Evolutionary conservation across 2,329 filamentous ascomycete species (phyloP), one percentile per base, ranked within the genome.

Genomic region (Xylariaceae sp.): DNA sequence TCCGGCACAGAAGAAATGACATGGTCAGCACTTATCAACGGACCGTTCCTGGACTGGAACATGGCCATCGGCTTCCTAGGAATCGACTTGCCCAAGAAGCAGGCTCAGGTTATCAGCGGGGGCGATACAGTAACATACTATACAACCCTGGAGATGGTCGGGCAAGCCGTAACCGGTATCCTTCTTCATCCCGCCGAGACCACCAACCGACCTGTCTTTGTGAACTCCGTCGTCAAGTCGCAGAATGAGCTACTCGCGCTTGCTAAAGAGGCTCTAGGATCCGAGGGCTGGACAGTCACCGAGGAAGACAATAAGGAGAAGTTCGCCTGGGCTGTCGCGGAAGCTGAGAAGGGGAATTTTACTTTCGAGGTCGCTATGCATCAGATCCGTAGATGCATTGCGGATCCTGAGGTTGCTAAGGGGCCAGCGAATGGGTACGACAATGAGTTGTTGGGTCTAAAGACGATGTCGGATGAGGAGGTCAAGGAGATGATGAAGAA

Each of bases 11-110:
- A 45, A 19, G 47, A 43, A 31, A 52, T 67, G 42, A 59, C 61
- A 11, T 68, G 59, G 55, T 67, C 65, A 6, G 54, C 58, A 47
- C 50, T 68, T 42, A 42, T 51, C 44, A 64, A 54, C 41, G 63
- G 63, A 12, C 47, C 60, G 2, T 68, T 68, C 43, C 57, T 68
- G 33, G 64, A 68, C 54, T 62, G 58, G 61, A 49, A 49, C 44
- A 50, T 66, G 31, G 44, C 47, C 11, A 44, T 36, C 5, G 49
- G 55, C 11, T 60, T 62, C 51, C 42, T 62, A 35, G 52, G 52
- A 32, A 47, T 64, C 43, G 54, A 64, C 44, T 11, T 65, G n/a
- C 48, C 33, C 40, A 57, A 62, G 51, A 59, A 55, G 39, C 45
- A 49, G 10, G 47, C 53, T 5, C 42, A 51, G 18, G 49, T 64